A percentile compares a stretch with the other conserved stretches of the same genome.
Evolutionary conservation across 2,329 filamentous ascomycete species (phyloP).

Genomic region (Trichoderma oligosporum): DNA sequence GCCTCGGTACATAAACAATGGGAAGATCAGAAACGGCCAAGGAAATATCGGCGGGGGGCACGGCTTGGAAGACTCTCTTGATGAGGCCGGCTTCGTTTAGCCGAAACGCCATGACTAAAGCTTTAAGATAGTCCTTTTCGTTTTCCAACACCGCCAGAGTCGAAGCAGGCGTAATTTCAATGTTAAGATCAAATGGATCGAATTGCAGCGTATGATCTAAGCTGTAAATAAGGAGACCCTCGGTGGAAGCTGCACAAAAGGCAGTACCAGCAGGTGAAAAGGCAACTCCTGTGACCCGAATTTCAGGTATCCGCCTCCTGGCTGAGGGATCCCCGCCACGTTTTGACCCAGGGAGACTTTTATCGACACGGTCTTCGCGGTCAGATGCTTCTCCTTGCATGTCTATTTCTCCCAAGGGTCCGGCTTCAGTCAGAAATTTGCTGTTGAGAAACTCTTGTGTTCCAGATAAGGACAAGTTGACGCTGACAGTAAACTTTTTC

Average conservation of each 20-base stretch:
- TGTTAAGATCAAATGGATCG: constrained; percentile 93
- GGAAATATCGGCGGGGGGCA: constrained; percentile 69
- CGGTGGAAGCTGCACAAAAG: constrained; percentile 93
- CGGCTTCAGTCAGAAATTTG: constrained; percentile 84
- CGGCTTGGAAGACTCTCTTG: constrained; percentile 78
- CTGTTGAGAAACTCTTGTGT: constrained; percentile 98
- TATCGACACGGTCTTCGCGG: constrained; percentile 77
- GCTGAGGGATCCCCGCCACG: constrained; percentile 77
- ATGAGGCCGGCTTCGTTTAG: constrained; percentile 83
- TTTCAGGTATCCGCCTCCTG: constrained; percentile 72
- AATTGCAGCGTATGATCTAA: constrained; percentile 81
- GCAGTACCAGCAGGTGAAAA: constrained; percentile 86
- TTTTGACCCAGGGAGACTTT: constrained; percentile 76
- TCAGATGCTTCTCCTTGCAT: constrained; percentile 85
- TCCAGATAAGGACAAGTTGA: constrained; percentile 92
- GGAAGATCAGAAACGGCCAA: constrained; percentile 78
- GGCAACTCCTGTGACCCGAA: constrained; percentile 76
- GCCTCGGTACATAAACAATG: constrained; percentile 76
- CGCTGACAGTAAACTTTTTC: constrained; percentile 92
- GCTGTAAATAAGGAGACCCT: constrained; percentile 90
- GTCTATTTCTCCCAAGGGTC: constrained; percentile 79
- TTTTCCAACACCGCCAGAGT: constrained; percentile 65
- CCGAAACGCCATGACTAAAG: constrained; percentile 94
- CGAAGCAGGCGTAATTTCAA: constrained; percentile 85
- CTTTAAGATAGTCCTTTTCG: constrained; percentile 81